These are phyloP conservation scores for Populus trichocarpa DNA, from an alignment of 441 rosid genomes.

Conservation along the genomic window DNA sequence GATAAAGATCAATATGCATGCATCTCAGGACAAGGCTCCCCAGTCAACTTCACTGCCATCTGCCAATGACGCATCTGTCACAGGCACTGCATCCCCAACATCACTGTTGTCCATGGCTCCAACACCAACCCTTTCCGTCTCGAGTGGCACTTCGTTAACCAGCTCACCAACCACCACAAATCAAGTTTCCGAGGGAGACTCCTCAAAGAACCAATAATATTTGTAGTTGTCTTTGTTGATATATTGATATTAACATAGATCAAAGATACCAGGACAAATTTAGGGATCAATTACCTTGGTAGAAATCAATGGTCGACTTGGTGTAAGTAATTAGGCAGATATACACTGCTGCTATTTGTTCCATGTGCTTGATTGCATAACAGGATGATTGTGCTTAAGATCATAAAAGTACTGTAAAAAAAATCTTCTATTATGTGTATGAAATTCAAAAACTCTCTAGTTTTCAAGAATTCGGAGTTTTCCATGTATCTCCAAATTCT, in stretches of 20 bases:
- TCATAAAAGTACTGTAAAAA: background rate
- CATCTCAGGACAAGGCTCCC: conserved; percentile 53
- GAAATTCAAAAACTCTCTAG: background rate
- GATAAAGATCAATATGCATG: conserved; percentile 83
- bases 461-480: no score
- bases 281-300: background rate
- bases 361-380: background rate
- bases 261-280: background rate
- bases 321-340: background rate
- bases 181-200: no score
- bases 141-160: conserved; percentile 25
- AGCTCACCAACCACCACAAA: conserved; percentile 21
- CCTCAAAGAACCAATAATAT: background rate
- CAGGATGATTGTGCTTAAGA: background rate
- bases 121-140: conserved; percentile 28
- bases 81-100: conserved; percentile 36
- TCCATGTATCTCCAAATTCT: no score
- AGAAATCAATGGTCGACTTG: background rate
- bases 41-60: conserved; percentile 31
- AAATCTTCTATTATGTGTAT: background rate
- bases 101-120: conserved; percentile 33
- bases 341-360: background rate
- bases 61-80: conserved; percentile 23
- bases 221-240: background rate
- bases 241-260: background rate